Conservation (phyloP, 169 alveolate genomes). For the Blepharisma undulans region DNA sequence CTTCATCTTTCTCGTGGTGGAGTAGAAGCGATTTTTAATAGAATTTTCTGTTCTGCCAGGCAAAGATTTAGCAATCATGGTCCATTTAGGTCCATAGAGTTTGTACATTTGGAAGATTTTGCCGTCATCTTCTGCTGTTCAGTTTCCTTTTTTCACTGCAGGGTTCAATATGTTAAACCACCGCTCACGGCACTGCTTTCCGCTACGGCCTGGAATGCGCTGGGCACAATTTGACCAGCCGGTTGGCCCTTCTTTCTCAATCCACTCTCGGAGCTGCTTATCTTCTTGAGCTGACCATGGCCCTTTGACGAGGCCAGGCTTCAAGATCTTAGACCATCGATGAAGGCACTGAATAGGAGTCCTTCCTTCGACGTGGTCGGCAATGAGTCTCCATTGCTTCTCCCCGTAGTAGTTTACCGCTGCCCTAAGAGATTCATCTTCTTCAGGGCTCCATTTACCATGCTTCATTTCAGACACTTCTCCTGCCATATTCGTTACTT, state of each 20-base stretch:
- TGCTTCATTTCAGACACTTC: not conserved
- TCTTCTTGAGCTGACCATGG: slow-evolving; percentile 69
- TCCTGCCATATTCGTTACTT: not conserved
- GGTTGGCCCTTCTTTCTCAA: slow-evolving; percentile 55
- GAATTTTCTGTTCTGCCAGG: slow-evolving; percentile 86
- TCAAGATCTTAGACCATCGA: slow-evolving; percentile 79
- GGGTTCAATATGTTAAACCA: slow-evolving; percentile 77
- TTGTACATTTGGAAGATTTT: slow-evolving; percentile 52
- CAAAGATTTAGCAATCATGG: slow-evolving; percentile 69
- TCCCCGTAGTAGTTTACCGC: slow-evolving; percentile 70
- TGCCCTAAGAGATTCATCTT: slow-evolving; percentile 53
- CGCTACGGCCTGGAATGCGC: slow-evolving; percentile 26
- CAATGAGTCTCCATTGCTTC: slow-evolving; percentile 77
- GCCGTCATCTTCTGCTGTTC: slow-evolving; percentile 70
- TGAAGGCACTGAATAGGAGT: slow-evolving; percentile 81
- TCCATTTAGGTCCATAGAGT: slow-evolving; percentile 80
- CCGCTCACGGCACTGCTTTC: slow-evolving; percentile 40
- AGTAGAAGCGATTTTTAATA: slow-evolving; percentile 77
- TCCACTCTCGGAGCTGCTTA: slow-evolving; percentile 51
- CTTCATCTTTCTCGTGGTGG: slow-evolving; percentile 54
- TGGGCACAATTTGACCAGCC: slow-evolving; percentile 61
- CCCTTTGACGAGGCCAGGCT: slow-evolving; percentile 72
- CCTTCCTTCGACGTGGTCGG: slow-evolving; percentile 72
- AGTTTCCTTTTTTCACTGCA: slow-evolving; percentile 53
- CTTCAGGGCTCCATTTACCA: slow-evolving; percentile 62